A percentile compares a stretch with the other conserved stretches of the same genome.
Conservation (phyloP, 257 asterid genomes). For the Fraxinus cuspidata region DNA sequence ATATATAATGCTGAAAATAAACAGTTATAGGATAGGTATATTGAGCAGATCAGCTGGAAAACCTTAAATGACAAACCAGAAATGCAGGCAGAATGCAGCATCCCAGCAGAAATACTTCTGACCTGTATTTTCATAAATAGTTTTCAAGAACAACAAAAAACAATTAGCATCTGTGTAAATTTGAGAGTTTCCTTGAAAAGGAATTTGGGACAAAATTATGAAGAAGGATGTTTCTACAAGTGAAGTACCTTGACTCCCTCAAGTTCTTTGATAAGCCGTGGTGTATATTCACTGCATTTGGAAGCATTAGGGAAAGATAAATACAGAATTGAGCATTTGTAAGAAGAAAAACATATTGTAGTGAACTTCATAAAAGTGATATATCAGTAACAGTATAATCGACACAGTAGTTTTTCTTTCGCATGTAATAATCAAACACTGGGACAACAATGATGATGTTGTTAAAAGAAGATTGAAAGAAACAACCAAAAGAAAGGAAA, state of each 20-base stretch:
- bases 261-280: slow-evolving; percentile 81
- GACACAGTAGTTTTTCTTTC: background rate
- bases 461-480: background rate
- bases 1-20: slow-evolving; percentile 28
- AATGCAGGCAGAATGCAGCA: slow-evolving; percentile 90
- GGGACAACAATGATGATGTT: background rate
- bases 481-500: background rate
- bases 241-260: slow-evolving; percentile 80
- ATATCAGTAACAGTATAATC: background rate
- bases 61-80: slow-evolving; percentile 50
- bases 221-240: background rate
- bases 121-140: slow-evolving; percentile 51
- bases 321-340: background rate
- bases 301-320: slow-evolving; percentile 25
- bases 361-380: background rate
- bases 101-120: slow-evolving; percentile 84
- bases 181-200: slow-evolving; percentile 14
- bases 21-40: slow-evolving; percentile 13
- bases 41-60: slow-evolving; percentile 17
- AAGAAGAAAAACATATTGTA: background rate
- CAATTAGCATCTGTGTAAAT: slow-evolving; percentile 20
- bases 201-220: slow-evolving; percentile 6
- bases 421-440: background rate
- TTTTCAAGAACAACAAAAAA: slow-evolving; percentile 22
- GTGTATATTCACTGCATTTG: slow-evolving; percentile 79